A percentile compares a stretch with the other conserved stretches of the same genome.
These are phyloP conservation scores for Amphibolis antarctica DNA, from an alignment of 106 monocot species.

Conservation along the genomic window DNA sequence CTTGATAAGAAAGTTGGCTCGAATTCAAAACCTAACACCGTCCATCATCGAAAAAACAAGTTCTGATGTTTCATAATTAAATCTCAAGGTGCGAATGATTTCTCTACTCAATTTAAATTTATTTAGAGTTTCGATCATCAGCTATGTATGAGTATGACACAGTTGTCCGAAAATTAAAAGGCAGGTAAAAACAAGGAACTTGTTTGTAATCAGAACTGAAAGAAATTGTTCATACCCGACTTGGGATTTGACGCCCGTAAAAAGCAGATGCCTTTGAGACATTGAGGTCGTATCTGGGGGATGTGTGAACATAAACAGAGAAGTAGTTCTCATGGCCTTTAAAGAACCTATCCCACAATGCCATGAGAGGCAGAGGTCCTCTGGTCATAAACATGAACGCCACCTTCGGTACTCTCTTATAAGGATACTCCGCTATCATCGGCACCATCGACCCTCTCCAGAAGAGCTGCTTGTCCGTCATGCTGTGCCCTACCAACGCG, in stretches of 20 bases:
- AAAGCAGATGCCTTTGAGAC: constrained; percentile 57
- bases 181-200: no score
- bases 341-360: constrained; percentile 85
- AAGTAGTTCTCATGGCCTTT: constrained; percentile 52
- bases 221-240: constrained; percentile 38
- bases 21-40: no score
- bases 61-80: no score
- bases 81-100: no score
- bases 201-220: no score
- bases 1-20: no score
- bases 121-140: no score
- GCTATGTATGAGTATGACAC: no score
- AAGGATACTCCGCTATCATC: constrained; percentile 48
- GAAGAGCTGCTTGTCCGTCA: constrained; percentile 76
- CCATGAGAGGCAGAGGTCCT: constrained; percentile 58
- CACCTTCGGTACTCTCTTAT: constrained; percentile 67
- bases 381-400: constrained; percentile 83
- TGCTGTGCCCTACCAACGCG: constrained; percentile 31
- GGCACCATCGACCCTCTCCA: constrained; percentile 90
- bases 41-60: no score
- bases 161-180: no score
- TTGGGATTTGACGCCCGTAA: constrained; percentile 71
- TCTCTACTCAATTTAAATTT: no score
- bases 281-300: constrained; percentile 63
- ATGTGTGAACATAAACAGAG: constrained; percentile 65